Evolutionary conservation across 768 basidiomycete species (phyloP), one percentile per base, ranked within the genome.

Genomic region (Boletus subcaerulescens): DNA sequence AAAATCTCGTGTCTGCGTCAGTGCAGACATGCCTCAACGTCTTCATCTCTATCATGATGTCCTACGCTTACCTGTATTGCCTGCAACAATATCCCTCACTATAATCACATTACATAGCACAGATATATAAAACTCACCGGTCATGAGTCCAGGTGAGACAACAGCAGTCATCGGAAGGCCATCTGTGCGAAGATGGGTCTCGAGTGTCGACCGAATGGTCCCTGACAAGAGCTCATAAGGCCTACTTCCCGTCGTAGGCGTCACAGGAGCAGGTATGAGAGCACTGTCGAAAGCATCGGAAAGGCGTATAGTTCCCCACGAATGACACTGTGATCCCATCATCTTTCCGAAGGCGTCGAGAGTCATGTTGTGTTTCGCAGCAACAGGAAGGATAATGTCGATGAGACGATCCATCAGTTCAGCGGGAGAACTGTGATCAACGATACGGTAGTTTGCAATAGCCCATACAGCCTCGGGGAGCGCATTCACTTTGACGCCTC

Each of bases 401-500:
- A 44, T 50, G 22, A 64, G 67, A 29, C 52, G 60, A 35, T 26
- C 17, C 39, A 48, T 50, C 31, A 68, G 38, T 20, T 55, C 56
- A 42, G 48, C 38, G 13, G 33, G 48, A 0, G 65, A 70, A 40
- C 57, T 74, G 51, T 74, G 66, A 11, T 69, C 69, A 35, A 65
- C 71, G 50, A 76, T 60, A 10, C 71, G 65, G 47, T 74, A 61
- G 48, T 76, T 73, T 38, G 64, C 63, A 20, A 76, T 51, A 7
- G 73, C 73, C 54, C 63, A 72, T 15, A 63, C 73, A 32, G 64
- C 65, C 56, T 81, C 80, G 0, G 78, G 77, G 12, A 81, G 67
- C 2, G 77, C 77, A 53, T 81, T 79, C 41, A 72, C 66, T 68
- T 81, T 81, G 1, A 72, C 70, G 13, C 71, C 74, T 14, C 76